A percentile compares a stretch with the other conserved stretches of the same genome.
Evolutionary conservation across 331 rosid species (phyloP).

Genomic region (Acacia concinna): DNA sequence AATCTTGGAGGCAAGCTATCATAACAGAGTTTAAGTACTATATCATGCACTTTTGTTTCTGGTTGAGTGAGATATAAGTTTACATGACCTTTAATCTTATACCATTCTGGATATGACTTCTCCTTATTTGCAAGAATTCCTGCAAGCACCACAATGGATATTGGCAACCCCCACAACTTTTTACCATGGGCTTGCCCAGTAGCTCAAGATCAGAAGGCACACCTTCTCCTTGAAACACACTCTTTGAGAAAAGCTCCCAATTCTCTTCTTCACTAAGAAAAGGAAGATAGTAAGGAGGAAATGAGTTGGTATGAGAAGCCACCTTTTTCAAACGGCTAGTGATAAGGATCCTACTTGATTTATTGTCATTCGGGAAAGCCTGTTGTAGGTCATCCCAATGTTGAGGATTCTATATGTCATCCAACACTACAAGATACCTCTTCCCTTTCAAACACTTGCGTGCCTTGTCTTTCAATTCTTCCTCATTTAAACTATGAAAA

Average conservation of each 20-base stretch:
- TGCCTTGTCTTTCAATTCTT: not conserved
- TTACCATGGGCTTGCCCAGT: not conserved
- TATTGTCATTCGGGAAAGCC: not conserved
- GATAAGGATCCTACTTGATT: not conserved
- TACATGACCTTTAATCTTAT: not conserved
- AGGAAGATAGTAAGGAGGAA: not conserved
- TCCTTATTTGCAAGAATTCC: not conserved
- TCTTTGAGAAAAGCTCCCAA: conserved; percentile 4
- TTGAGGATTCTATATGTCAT: not conserved
- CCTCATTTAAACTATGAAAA: not conserved
- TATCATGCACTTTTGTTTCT: not conserved
- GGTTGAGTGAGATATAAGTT: not conserved
- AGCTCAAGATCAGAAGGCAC: not conserved
- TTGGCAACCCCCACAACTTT: not conserved
- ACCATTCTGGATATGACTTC: not conserved
- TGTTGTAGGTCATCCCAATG: not conserved
- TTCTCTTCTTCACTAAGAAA: not conserved
- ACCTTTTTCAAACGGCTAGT: not conserved
- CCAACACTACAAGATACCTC: not conserved
- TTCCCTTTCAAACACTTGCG: not conserved
- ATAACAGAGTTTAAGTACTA: not conserved
- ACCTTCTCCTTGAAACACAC: not conserved
- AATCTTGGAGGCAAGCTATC: not conserved
- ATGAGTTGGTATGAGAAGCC: not conserved
- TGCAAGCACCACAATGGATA: not conserved